Evolutionary conservation across 768 basidiomycete species (phyloP), one percentile per base, ranked within the genome.

Genomic region (Plicaturopsis crispa): DNA sequence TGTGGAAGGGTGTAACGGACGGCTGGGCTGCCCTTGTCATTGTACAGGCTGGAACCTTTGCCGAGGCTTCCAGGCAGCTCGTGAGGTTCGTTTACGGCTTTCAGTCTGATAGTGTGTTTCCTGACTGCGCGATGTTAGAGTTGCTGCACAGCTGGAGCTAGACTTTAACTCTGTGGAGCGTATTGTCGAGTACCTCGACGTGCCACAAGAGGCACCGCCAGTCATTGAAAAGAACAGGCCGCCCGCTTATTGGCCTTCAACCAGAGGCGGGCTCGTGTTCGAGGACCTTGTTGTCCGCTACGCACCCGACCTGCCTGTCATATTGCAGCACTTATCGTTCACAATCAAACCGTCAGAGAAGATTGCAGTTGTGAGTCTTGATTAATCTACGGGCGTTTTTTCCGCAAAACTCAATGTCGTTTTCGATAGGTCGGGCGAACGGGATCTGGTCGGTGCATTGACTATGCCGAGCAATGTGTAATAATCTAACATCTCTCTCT

Each of bases 101-200:
- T 22, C 13, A 24, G 12, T 37, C 11, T n/a, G n/a, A 31, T 21
- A 17, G 1, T 33, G 30, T 18, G 1, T 45, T 14, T 39, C 39
- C 42, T 47, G 41, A 37, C 28, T 13, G 23, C 12, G 20, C 11
- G 22, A 36, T 35, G 24, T 6, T 42, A 75, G 77, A 46, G 80
- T 84, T 6, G 70, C 73, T 33, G 82, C 81, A 3, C 80, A 82
- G 46, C 55, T 84, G 2, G 83, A 84, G 51, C 67, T 84, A 10
- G 80, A 84, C 48, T 84, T 83, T 56, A 84, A 82, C 49, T 77
- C 79, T 26, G 74, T 84, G 2, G 83, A 86, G 49, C 74, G 84
- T 41, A 77, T 84, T 17, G 69, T 74, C 12, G 82, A 84, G 54
- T 84, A 84, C 50, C 62, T 84, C 14, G 70, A 73, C 24, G 68